phyloP scores from a whole-genome alignment of 176 grass and related monocot species.

The Aegilops sharonensis region DNA sequence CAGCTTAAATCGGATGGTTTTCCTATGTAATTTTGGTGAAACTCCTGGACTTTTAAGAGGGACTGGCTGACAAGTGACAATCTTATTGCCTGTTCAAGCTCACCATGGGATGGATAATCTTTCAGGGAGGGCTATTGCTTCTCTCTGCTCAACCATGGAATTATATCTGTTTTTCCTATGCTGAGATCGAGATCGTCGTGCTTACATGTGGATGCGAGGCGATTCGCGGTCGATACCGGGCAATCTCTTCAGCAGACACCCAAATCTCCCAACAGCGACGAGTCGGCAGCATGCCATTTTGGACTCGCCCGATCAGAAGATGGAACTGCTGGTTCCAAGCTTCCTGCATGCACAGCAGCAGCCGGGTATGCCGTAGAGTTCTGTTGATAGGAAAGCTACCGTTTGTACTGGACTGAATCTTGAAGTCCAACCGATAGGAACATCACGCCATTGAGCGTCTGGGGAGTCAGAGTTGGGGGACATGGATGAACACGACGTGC shows the following conservation, averaged over 20 bases:
- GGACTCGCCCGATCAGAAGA: neutral
- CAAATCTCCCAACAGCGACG: slow-evolving; percentile 10
- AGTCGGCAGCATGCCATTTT: neutral
- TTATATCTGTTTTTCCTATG: neutral
- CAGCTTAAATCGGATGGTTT: neutral
- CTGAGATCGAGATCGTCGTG: neutral
- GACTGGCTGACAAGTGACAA: neutral
- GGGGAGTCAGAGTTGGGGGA: neutral
- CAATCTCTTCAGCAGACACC: slow-evolving; percentile 10
- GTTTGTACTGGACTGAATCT: neutral
- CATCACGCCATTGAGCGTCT: neutral
- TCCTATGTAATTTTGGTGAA: neutral
- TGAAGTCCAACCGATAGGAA: neutral
- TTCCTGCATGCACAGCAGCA: neutral
- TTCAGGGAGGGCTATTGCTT: neutral
- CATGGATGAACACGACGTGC: neutral
- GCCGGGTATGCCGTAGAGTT: neutral
- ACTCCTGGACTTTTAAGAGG: neutral
- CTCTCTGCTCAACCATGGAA: neutral
- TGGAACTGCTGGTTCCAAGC: neutral
- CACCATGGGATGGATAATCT: neutral
- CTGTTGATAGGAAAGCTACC: neutral
- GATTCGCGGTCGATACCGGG: neutral
- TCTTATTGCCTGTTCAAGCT: neutral
- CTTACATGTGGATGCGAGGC: neutral